These are phyloP conservation scores for Aspergillus calidoustus DNA, from an alignment of 2,329 filamentous ascomycete genomes.

Conservation along the genomic window DNA sequence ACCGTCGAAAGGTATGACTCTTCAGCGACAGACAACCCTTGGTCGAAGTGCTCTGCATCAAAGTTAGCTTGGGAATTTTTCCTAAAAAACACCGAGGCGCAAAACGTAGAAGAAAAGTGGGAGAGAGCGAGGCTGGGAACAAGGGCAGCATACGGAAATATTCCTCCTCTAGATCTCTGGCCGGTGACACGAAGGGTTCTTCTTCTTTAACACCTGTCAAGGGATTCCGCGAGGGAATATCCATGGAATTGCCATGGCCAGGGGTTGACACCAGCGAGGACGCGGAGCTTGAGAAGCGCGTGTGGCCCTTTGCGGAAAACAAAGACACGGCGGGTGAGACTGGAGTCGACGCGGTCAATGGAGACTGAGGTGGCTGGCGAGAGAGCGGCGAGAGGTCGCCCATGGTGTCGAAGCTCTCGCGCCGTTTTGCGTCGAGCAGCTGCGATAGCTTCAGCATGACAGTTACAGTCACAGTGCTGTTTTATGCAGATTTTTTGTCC, in stretches of 20 bases:
- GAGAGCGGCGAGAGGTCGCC: conserved; percentile 25
- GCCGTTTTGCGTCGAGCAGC: conserved; percentile 38
- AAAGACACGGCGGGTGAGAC: conserved; percentile 47
- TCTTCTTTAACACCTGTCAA: conserved; percentile 88
- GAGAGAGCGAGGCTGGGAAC: conserved; percentile 18
- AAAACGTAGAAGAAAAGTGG: conserved; percentile 7
- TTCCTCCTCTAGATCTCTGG: conserved; percentile 58
- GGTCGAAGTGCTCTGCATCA: conserved; percentile 43
- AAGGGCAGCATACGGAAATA: conserved; percentile 71
- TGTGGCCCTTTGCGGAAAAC: conserved; percentile 45
- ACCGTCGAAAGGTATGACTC: conserved; percentile 36
- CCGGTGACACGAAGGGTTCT: conserved; percentile 72
- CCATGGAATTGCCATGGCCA: conserved; percentile 54
- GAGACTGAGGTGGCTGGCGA: conserved; percentile 35
- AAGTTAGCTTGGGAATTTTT: conserved; percentile 16
- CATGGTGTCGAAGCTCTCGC: conserved; percentile 34
- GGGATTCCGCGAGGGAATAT: conserved; percentile 63
- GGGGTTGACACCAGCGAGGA: conserved; percentile 73
- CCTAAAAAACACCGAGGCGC: not conserved
- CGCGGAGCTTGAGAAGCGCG: conserved; percentile 65
- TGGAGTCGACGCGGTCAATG: conserved; percentile 42
- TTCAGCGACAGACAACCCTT: conserved; percentile 34
- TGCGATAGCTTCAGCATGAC: conserved; percentile 43
- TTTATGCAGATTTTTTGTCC: not conserved
- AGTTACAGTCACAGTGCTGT: conserved; percentile 2